Conservation (phyloP, 768 basidiomycete genomes). For the Amanita exitialis region DNA sequence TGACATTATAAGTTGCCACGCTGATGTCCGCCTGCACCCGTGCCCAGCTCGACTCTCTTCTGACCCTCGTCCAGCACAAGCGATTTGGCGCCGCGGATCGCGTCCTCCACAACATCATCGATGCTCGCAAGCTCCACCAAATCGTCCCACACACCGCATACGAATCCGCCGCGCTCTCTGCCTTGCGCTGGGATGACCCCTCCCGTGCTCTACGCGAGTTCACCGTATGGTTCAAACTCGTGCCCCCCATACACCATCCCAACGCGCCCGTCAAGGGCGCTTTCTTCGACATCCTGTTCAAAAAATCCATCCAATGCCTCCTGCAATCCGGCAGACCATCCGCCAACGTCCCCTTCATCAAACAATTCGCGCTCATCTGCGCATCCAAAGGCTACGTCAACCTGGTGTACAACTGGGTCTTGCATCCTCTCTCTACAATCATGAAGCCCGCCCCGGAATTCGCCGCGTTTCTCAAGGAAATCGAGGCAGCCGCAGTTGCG, state of each 20-base stretch:
- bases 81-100: conserved; percentile 2
- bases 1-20: too few species aligned
- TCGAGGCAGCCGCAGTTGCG: neutral
- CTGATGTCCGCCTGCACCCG: too few species aligned
- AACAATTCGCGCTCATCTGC: conserved; percentile 12
- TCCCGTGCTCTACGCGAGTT: conserved; percentile 5
- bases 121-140: neutral
- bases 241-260: conserved; percentile 8
- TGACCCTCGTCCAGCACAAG: neutral
- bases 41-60: neutral
- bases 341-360: conserved; percentile 7
- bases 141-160: conserved; percentile 9
- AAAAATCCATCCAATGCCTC: conserved; percentile 8
- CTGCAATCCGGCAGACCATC: conserved; percentile 11
- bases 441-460: neutral
- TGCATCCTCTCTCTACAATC: conserved; percentile 6
- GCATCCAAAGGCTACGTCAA: conserved; percentile 14
- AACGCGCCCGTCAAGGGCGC: neutral
- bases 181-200: conserved; percentile 9
- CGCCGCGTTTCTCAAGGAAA: neutral
- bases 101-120: neutral
- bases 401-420: conserved; percentile 10
- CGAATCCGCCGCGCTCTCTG: conserved; percentile 11
- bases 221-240: conserved; percentile 12
- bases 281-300: neutral